Evolutionary conservation across 1,284 basidiomycete genomes (phyloP).

Genomic region (Cutaneotrichosporon cyanovorans): DNA sequence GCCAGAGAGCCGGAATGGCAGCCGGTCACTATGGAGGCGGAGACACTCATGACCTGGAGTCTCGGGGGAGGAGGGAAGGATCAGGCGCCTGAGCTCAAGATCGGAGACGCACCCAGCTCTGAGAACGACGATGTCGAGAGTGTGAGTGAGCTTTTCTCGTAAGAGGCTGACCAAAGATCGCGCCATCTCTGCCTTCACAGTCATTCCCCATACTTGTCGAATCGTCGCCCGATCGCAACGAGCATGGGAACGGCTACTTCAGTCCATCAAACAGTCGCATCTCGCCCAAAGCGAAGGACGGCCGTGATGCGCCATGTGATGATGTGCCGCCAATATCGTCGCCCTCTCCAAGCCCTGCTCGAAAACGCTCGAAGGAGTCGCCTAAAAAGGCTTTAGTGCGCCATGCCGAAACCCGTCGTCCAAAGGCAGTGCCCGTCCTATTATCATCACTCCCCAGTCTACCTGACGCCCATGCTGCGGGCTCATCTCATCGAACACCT

Average conservation of each 20-base stretch:
- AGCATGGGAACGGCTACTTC: too few relatives aligned
- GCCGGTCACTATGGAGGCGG: constrained; percentile 31
- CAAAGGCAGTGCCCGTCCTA: not conserved
- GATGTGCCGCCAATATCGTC: too few relatives aligned
- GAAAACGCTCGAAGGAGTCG: not conserved
- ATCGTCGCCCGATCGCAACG: constrained; percentile 1
- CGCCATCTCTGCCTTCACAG: constrained; percentile 17
- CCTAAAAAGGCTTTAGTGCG: constrained; percentile 5
- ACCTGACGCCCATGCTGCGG: not conserved
- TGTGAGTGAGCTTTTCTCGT: constrained; percentile 7
- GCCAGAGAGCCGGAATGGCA: constrained; percentile 13
- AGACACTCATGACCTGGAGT: constrained; percentile 38
- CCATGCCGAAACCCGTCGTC: not conserved
- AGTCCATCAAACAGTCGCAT: not conserved
- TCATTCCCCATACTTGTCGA: constrained; percentile 20
- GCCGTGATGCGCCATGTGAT: too few relatives aligned
- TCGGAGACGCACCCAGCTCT: not conserved
- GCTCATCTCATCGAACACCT: not conserved
- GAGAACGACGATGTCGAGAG: constrained; percentile 16
- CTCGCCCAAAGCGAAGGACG: too few relatives aligned
- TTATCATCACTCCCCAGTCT: constrained; percentile 3
- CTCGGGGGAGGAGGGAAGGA: constrained; percentile 10
- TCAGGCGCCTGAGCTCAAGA: not conserved
- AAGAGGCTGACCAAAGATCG: constrained; percentile 17
- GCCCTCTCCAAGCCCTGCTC: too few relatives aligned